Base-by-base conservation (phyloP, 208 protist genomes). In the Strigomonas galati region DNA sequence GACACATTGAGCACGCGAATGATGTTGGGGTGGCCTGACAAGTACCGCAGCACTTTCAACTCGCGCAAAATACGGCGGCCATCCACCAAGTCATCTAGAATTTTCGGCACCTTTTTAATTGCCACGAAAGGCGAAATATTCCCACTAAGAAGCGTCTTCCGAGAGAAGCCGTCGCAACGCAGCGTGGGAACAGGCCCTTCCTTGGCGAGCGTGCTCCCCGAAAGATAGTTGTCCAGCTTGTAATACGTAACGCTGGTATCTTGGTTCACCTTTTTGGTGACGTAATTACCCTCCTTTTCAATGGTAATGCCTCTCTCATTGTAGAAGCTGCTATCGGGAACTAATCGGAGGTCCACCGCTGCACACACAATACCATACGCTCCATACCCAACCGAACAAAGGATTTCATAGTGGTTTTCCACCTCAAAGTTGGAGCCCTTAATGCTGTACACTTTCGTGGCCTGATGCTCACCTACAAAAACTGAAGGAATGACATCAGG, bases 71-170 rank as follows among this genome's bases (percentile, higher is more conserved):
- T 97, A 15, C 97, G 85, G 44, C 98, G 98, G 12, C 88, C 85
- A 60, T 98, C 97, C n/a, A 95, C 91, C 1, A 95, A 55, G 60
- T 98, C 85, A 21, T 95, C 78, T 66, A 99, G 98, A 3, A 94
- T 82, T 28, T 92, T 87, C 0, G 67, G 40, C 51, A 99, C 88
- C 67, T 98, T 99, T 68, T 99, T 99, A 62, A 99, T 98, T 5
- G 97, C 98, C 1, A 98, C 93, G 27, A 90, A 85, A 17, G 78
- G 68, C 0, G 72, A 76, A 52, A 23, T 43, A 51, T 67, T 52
- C 23, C 67, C 71, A 40, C 30, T 65, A 9, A 63, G 32, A 26
- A 78, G 57, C 17, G 27, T 31, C 27, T 69, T 65, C 40, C 76
- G 69, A 26, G 57, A 49, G 59, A 67, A 81, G 10, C 76, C 74